Percentiles rank a stretch among this genome's conserved stretches.
phyloP scores from a whole-genome alignment of 805 yeast species.

The Limtongozyma cylindracea region DNA sequence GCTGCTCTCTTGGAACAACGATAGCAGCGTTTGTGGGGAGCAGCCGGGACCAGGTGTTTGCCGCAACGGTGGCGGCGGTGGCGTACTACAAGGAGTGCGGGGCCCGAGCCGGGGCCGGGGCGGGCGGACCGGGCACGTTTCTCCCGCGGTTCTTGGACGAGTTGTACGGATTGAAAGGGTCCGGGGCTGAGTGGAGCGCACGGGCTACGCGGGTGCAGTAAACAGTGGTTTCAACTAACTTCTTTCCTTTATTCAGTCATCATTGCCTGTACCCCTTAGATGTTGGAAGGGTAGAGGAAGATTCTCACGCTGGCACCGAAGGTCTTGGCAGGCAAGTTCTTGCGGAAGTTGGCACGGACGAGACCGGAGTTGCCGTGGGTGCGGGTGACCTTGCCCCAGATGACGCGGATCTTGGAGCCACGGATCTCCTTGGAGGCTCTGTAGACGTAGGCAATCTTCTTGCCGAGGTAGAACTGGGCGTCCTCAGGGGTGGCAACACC shows the following conservation, averaged over 20 bases:
- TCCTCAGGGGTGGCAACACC: conserved; percentile 83
- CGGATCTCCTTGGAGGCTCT: conserved; percentile 93
- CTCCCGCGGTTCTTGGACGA: too few relatives aligned
- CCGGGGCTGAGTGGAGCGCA: too few relatives aligned
- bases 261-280: too few relatives aligned
- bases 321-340: conserved; percentile 98
- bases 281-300: conserved; percentile 99
- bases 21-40: conserved; percentile 31
- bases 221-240: too few relatives aligned
- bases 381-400: conserved; percentile 99
- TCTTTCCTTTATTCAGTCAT: too few relatives aligned
- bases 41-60: background rate
- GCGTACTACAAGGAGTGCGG: conserved; percentile 37
- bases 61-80: conserved; percentile 28
- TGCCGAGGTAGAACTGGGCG: conserved; percentile 98
- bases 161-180: too few relatives aligned
- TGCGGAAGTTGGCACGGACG: conserved; percentile 97
- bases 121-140: too few relatives aligned
- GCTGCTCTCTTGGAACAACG: conserved; percentile 59
- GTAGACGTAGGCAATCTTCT: conserved; percentile 98
- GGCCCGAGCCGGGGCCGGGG: conserved; percentile 1
- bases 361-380: conserved; percentile 97
- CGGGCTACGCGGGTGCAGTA: too few relatives aligned
- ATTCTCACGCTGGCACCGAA: conserved; percentile 99
- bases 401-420: conserved; percentile 98